Base-by-base conservation (phyloP, 2,329 filamentous ascomycete species). In the Stachybotrys echinatus region DNA sequence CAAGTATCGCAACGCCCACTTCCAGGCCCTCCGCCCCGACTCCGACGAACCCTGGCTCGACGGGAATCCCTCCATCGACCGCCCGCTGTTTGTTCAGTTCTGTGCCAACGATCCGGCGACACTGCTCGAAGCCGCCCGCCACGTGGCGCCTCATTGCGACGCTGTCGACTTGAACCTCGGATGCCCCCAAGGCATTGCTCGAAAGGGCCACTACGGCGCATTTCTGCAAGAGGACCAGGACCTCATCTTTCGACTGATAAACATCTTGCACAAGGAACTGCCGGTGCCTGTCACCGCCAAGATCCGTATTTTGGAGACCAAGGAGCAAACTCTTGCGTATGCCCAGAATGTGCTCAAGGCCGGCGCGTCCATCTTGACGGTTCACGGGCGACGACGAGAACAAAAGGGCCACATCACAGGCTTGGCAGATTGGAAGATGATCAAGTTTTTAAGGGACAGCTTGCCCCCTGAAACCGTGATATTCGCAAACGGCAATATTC, bases 371-470 rank as follows among this genome's bases (percentile, higher is more conserved):
- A 92, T 97, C 50, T 77, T 99, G 54, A 94, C 94, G 0, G 89
- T 99, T 0, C 94, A 99, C 72, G 94, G 94, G 1, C 79, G 94
- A 34, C 80, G 83, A 55, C 77, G 94, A 55, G 91, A 97, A 61
- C 92, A 97, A 67, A 99, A 99, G 72, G 92, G 94, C 0, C 94
- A 99, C 65, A 81, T 95, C 62, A 99, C 94, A 0, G 94, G 94
- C 0, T 60, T 97, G 34, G 94, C 94, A 5, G 91, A 99, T 69
- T 99, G 94, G 94, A 74, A 73, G n/a, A 82, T 87, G 62, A 85
- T 99, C 50, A 80, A 85, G 5, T 92, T 88, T 62, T 70, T 99
- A 55, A 78, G 94, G 45, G 89, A 96, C 12, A 87, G 86, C 53
- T 71, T 99, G 23, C 92, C 92, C 0, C 72, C 79, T 1, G 91